These are phyloP conservation scores for Panicum hallii DNA, from an alignment of 202 grass and related monocot species.

Conservation along the genomic window DNA sequence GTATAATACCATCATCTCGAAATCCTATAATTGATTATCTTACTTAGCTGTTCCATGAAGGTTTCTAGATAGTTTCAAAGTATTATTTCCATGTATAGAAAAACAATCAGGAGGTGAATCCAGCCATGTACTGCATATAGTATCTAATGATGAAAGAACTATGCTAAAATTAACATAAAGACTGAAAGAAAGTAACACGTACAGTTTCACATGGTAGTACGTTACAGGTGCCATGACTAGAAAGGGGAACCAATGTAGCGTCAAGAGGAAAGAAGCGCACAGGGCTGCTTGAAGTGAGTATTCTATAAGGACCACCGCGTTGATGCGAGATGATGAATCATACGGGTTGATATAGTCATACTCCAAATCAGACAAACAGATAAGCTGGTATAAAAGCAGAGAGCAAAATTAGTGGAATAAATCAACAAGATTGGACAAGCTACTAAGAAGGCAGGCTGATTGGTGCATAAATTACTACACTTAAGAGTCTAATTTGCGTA, in stretches of 20 bases:
- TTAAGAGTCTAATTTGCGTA: background rate
- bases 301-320: slow-evolving; percentile 80
- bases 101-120: slow-evolving; percentile 24
- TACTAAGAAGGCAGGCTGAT: slow-evolving; percentile 15
- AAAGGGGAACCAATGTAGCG: slow-evolving; percentile 85
- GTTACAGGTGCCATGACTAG: slow-evolving; percentile 82
- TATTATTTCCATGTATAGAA: background rate
- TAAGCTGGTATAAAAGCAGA: slow-evolving; percentile 70
- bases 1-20: background rate
- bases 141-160: background rate
- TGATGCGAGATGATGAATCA: slow-evolving; percentile 90
- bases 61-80: slow-evolving; percentile 12
- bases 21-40: background rate
- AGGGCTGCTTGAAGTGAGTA: slow-evolving; percentile 77
- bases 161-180: slow-evolving; percentile 12
- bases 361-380: slow-evolving; percentile 92
- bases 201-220: slow-evolving; percentile 92
- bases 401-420: slow-evolving; percentile 45
- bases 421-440: slow-evolving; percentile 13
- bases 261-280: slow-evolving; percentile 74
- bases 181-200: slow-evolving; percentile 46
- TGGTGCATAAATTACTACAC: background rate
- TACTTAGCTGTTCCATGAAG: background rate
- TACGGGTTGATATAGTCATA: slow-evolving; percentile 97
- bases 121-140: background rate